Evolutionary conservation across 2,329 filamentous ascomycete genomes (phyloP).

Genomic region (Chrysoporthe deuterocubensis): DNA sequence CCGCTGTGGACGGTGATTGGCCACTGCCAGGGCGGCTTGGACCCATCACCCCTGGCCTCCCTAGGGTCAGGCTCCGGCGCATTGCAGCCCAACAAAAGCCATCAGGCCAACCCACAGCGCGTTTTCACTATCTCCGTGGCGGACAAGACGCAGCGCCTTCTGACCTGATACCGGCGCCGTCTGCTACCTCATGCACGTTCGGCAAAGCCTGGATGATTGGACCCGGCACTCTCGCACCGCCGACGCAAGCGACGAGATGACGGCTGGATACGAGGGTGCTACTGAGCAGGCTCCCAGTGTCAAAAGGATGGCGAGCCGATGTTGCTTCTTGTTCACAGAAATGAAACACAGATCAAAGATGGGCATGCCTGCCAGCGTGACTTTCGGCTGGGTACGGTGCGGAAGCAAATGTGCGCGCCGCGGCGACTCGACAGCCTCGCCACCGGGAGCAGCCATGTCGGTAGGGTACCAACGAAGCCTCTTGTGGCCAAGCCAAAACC

Average conservation of each 20-base stretch:
- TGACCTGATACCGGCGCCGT: background rate
- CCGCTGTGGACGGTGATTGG: background rate
- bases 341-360: background rate
- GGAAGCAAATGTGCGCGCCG: background rate
- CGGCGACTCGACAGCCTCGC: slow-evolving; percentile 4
- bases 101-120: background rate
- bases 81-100: slow-evolving; percentile 13
- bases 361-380: slow-evolving; percentile 1
- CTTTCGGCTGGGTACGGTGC: background rate
- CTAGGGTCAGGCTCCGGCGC: background rate
- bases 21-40: background rate
- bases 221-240: background rate
- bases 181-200: background rate
- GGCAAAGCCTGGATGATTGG: background rate
- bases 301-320: too few species aligned
- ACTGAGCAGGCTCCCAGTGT: background rate
- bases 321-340: too few species aligned
- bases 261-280: background rate
- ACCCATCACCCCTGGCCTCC: slow-evolving; percentile 12
- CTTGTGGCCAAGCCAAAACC: slow-evolving; percentile 5
- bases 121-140: background rate
- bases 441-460: slow-evolving; percentile 27
- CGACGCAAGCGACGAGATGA: slow-evolving; percentile 1
- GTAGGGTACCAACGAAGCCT: slow-evolving; percentile 20
- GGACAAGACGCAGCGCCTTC: background rate